phyloP scores from a whole-genome alignment of 1,284 basidiomycete species.

The Sporisorium sorghi region DNA sequence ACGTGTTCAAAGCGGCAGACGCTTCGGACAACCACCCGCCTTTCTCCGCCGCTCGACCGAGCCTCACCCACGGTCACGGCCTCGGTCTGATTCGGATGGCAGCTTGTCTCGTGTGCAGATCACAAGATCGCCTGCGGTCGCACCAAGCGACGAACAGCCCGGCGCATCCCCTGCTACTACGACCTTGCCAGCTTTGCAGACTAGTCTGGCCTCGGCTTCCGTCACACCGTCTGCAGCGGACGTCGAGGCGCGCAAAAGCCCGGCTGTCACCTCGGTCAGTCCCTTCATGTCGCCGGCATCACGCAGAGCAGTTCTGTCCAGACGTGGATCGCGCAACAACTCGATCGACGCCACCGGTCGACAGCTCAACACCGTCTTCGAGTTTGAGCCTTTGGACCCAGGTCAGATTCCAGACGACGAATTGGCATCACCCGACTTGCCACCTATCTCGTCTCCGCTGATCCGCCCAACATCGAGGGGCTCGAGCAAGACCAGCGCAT shows the following conservation, averaged over 20 bases:
- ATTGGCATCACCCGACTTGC: slow-evolving; percentile 41
- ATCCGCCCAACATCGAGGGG: slow-evolving; percentile 29
- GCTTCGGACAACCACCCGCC: slow-evolving; percentile 16
- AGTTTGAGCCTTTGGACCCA: slow-evolving; percentile 38
- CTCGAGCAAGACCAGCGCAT: slow-evolving; percentile 24
- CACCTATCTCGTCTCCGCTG: slow-evolving; percentile 37
- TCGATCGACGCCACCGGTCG: slow-evolving; percentile 35
- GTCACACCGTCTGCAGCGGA: slow-evolving; percentile 6
- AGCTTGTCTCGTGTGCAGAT: slow-evolving; percentile 1
- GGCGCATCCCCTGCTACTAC: slow-evolving; percentile 2
- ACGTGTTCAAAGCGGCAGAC: slow-evolving; percentile 11
- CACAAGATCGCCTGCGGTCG: slow-evolving; percentile 2
- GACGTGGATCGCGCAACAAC: slow-evolving; percentile 32
- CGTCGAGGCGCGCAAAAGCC: slow-evolving; percentile 22
- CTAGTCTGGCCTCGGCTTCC: background rate
- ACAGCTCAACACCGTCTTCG: slow-evolving; percentile 47
- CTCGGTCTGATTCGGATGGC: slow-evolving; percentile 12
- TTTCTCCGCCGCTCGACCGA: slow-evolving; percentile 40
- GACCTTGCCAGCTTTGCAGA: slow-evolving; percentile 1
- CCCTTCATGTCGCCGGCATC: slow-evolving; percentile 28
- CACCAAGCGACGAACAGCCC: background rate
- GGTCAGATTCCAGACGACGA: slow-evolving; percentile 43
- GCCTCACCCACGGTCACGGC: slow-evolving; percentile 7
- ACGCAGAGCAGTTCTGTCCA: slow-evolving; percentile 25
- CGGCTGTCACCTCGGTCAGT: slow-evolving; percentile 21